These are phyloP conservation scores for Fistulifera pelliculosa DNA, from an alignment of 108 stramenopile genomes.

Conservation along the genomic window DNA sequence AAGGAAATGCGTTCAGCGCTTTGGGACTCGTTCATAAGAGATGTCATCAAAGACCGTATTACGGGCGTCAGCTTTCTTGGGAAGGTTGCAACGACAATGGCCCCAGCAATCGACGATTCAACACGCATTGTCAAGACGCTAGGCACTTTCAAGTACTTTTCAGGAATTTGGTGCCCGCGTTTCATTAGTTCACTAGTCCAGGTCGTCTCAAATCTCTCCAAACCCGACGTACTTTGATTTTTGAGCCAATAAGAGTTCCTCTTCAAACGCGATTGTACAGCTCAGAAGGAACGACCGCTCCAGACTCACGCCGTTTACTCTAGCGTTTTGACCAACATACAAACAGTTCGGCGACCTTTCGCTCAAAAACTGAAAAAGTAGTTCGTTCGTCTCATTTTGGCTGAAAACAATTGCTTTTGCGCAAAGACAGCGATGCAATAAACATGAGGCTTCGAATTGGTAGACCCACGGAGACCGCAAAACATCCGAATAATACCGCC, in stretches of 20 bases:
- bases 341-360: too few species aligned
- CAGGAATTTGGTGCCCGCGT: neutral
- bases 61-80: constrained; percentile 60
- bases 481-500: constrained; percentile 11
- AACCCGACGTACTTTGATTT: too few species aligned
- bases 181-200: neutral
- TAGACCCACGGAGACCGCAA: constrained; percentile 34
- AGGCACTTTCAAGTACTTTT: neutral
- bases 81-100: constrained; percentile 35
- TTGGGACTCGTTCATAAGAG: constrained; percentile 51
- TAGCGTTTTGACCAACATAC: too few species aligned
- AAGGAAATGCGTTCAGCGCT: neutral
- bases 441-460: constrained; percentile 35
- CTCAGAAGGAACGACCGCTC: too few species aligned
- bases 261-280: too few species aligned
- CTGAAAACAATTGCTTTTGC: neutral
- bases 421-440: constrained; percentile 10
- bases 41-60: constrained; percentile 63
- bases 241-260: too few species aligned
- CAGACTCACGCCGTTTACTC: too few species aligned
- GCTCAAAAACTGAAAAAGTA: neutral
- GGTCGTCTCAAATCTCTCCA: neutral
- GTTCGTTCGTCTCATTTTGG: neutral
- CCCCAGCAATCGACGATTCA: constrained; percentile 18
- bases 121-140: constrained; percentile 28